Percentiles rank a stretch among this genome's conserved stretches.
Evolutionary conservation across 2,329 filamentous ascomycete species (phyloP).

Genomic region (Fusarium pseudocircinatum): DNA sequence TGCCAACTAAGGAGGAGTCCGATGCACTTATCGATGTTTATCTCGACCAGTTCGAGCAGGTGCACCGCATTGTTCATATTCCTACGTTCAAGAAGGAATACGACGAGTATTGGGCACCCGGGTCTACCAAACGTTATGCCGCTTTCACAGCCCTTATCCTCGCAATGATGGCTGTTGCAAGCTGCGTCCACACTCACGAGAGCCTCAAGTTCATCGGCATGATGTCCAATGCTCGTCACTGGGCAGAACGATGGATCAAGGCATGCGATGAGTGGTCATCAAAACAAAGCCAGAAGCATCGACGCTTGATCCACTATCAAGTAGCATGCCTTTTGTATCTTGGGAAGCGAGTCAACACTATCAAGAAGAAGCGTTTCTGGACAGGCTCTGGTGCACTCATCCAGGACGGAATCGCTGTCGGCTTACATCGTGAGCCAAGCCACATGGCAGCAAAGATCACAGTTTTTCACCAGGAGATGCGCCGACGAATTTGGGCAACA

Average conservation of each 20-base stretch:
- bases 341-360: slow-evolving; percentile 68
- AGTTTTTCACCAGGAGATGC: slow-evolving; percentile 70
- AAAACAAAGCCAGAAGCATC: slow-evolving; percentile 69
- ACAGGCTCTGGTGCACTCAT: slow-evolving; percentile 65
- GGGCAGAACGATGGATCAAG: slow-evolving; percentile 65
- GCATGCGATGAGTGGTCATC: slow-evolving; percentile 64
- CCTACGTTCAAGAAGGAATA: slow-evolving; percentile 68
- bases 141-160: slow-evolving; percentile 68
- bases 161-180: slow-evolving; percentile 67
- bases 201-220: slow-evolving; percentile 66
- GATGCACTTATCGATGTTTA: slow-evolving; percentile 62
- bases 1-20: slow-evolving; percentile 59
- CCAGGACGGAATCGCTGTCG: slow-evolving; percentile 67
- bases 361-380: slow-evolving; percentile 74
- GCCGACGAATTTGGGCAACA: slow-evolving; percentile 68
- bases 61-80: slow-evolving; percentile 67
- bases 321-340: slow-evolving; percentile 68
- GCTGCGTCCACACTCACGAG: slow-evolving; percentile 63
- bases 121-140: slow-evolving; percentile 55
- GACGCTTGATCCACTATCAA: slow-evolving; percentile 69
- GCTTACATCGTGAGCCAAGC: slow-evolving; percentile 68
- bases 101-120: slow-evolving; percentile 62
- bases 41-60: slow-evolving; percentile 64
- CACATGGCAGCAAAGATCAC: slow-evolving; percentile 64
- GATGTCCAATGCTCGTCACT: slow-evolving; percentile 65